Conservation (phyloP, 2,329 filamentous ascomycete genomes). For the Diplodia mutila region DNA sequence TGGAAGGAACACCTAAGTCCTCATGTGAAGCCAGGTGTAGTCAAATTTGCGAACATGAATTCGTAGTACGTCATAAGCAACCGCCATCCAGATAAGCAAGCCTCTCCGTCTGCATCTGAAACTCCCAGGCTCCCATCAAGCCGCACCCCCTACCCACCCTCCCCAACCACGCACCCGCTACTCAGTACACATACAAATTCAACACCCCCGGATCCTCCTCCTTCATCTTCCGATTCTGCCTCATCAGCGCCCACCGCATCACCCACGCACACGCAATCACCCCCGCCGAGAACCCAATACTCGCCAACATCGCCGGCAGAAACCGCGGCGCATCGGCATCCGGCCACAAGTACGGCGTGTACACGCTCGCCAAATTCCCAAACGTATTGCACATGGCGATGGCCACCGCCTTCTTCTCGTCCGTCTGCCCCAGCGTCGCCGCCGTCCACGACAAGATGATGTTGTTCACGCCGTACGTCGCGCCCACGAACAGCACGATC, state of each 20-base stretch:
- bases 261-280: slow-evolving; percentile 38
- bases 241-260: slow-evolving; percentile 37
- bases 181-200: slow-evolving; percentile 15
- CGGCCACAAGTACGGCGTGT: slow-evolving; percentile 40
- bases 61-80: not conserved
- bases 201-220: slow-evolving; percentile 25
- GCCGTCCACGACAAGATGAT: slow-evolving; percentile 50
- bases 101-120: not conserved
- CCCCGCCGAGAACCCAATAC: slow-evolving; percentile 38
- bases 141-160: not conserved
- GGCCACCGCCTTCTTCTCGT: slow-evolving; percentile 49
- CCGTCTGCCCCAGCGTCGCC: slow-evolving; percentile 46
- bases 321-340: slow-evolving; percentile 38
- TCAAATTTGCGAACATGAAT: not conserved
- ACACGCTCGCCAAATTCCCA: slow-evolving; percentile 47
- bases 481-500: slow-evolving; percentile 39
- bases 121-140: not conserved
- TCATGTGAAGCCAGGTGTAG: not conserved
- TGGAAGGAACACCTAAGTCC: too few species aligned
- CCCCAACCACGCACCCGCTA: not conserved
- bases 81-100: not conserved
- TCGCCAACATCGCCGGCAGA: slow-evolving; percentile 36
- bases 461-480: slow-evolving; percentile 31
- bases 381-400: slow-evolving; percentile 50
- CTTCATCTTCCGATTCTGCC: slow-evolving; percentile 39